Conservation (phyloP, 1,139 yeast genomes). For the Geotrichum aggregatum region DNA sequence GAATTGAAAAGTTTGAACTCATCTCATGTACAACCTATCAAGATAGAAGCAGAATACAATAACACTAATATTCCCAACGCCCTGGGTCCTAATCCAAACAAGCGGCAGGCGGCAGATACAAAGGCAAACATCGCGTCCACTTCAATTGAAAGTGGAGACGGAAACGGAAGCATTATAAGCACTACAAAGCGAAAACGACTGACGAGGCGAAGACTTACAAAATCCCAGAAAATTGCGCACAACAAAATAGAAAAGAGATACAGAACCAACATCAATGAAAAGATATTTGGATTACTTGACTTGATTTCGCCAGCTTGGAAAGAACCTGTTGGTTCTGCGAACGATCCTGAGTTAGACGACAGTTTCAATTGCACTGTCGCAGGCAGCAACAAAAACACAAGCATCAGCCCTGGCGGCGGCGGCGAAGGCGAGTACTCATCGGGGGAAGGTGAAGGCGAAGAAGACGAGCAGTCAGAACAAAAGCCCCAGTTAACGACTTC, state of each 20-base stretch:
- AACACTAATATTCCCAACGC: too few relatives aligned
- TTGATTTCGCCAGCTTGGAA: slow-evolving; percentile 53
- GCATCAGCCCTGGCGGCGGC: background rate
- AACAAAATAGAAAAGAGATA: slow-evolving; percentile 67
- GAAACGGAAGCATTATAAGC: background rate
- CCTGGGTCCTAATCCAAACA: background rate
- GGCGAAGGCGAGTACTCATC: background rate
- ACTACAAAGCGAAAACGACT: slow-evolving; percentile 43
- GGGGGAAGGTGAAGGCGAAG: slow-evolving; percentile 7
- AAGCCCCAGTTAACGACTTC: background rate
- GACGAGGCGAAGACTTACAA: slow-evolving; percentile 55
- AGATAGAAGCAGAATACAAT: too few relatives aligned
- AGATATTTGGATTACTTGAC: slow-evolving; percentile 61
- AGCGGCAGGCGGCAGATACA: background rate
- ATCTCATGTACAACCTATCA: too few relatives aligned
- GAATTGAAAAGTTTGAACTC: too few relatives aligned
- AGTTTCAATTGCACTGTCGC: background rate
- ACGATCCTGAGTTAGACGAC: background rate
- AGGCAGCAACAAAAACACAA: background rate
- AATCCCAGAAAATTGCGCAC: slow-evolving; percentile 65
- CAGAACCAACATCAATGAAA: slow-evolving; percentile 67
- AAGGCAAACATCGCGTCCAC: too few relatives aligned
- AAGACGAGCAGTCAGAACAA: slow-evolving; percentile 3
- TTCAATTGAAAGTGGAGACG: too few relatives aligned
- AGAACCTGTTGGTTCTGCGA: background rate